Evolutionary conservation across 2,329 filamentous ascomycete species (phyloP), one percentile per base, ranked within the genome.

Genomic region (Claviceps pazoutovae): DNA sequence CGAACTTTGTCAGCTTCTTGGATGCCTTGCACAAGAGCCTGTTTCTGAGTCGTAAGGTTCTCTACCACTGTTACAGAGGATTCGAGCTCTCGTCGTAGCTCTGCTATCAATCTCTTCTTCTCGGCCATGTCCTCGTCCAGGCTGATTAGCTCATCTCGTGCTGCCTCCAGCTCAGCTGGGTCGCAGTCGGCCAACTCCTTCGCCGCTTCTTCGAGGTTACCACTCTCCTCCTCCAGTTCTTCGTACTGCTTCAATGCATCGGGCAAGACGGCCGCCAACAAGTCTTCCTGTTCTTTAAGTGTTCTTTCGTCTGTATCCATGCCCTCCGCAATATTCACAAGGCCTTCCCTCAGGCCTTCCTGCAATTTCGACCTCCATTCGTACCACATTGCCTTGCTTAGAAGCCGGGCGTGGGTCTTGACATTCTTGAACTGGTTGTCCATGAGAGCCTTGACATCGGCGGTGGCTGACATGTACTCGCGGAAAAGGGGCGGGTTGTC

Each of bases 351-450:
- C 39, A 98, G 75, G 17, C 88, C 86, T 56, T 83, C 70, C 52
- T 89, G 82, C 23, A 97, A 76, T 61, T 93, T 91, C 75, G 87
- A 91, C 42, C 93, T 84, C 93, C 93, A 98, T 62, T 91, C 86
- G 65, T 98, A 98, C 93, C 93, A 98, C 73, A 93, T 90, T 53
- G 88, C 88, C 64, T 96, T 96, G 70, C 91, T 96, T 49, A 90
- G 74, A 14, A 96, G 75, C 26, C 93, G 80, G 16, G 91, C 88
- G 65, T 95, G 86, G 0, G 88, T 90, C 72, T 96, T 97, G 67
- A 95, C 86, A 62, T 97, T 96, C 67, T 95, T 93, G 74, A 98
- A 93, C 64, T 97, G 90, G 57, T 87, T 93, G 69, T 98, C 91
- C 83, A 98, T 94, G 50, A 94, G 75, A 3, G 80, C 70, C 61